These are phyloP conservation scores for Globomyces pollinis-pini DNA, from an alignment of 192 early-diverging fungal species.

Conservation along the genomic window DNA sequence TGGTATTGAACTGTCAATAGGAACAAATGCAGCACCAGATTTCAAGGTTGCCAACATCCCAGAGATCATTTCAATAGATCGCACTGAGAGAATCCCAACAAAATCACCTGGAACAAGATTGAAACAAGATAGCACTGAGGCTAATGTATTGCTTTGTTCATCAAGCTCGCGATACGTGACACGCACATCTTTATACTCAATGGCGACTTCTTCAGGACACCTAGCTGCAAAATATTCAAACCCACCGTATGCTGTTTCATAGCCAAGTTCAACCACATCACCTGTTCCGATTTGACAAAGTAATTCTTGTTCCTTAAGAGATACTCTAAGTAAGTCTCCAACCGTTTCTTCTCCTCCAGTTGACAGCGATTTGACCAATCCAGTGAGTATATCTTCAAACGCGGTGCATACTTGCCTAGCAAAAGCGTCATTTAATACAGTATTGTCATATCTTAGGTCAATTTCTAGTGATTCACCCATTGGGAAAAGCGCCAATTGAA, in stretches of 20 bases:
- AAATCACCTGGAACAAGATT: constrained; percentile 12
- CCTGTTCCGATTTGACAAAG: background rate
- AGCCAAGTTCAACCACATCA: background rate
- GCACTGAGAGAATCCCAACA: constrained; percentile 13
- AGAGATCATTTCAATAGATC: constrained; percentile 23
- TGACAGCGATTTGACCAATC: no score
- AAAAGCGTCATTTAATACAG: background rate
- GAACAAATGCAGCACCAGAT: constrained; percentile 24
- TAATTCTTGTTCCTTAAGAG: background rate
- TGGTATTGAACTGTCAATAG: constrained; percentile 14
- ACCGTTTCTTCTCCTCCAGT: no score
- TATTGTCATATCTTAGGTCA: background rate
- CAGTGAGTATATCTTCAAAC: background rate
- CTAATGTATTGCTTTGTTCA: constrained; percentile 11
- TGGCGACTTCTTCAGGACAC: constrained; percentile 22
- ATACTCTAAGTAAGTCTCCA: constrained; percentile 10
- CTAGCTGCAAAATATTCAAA: constrained; percentile 13
- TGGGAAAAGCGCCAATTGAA: background rate
- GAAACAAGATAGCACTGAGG: background rate
- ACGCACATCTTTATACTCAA: constrained; percentile 6
- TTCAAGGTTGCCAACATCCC: constrained; percentile 22
- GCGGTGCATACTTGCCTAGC: background rate
- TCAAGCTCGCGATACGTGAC: constrained; percentile 31
- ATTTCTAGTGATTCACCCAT: background rate
- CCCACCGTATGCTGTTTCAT: background rate